Percentiles rank a stretch among this genome's conserved stretches.
Conservation (phyloP, 2,329 filamentous ascomycete genomes). For the Fusarium oxysporum region DNA sequence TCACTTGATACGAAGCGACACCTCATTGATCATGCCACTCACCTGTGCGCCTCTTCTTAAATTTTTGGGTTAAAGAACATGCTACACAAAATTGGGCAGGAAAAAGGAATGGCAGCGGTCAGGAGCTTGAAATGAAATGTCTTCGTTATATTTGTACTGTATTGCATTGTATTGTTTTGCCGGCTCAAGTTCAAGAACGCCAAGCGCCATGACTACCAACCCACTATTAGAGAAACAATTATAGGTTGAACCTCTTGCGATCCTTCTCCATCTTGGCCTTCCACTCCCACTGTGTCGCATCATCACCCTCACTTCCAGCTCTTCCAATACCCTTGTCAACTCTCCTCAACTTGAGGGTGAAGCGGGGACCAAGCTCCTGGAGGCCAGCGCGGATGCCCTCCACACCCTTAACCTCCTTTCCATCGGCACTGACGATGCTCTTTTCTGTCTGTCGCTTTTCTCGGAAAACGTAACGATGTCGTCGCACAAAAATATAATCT, state of each 20-base stretch:
- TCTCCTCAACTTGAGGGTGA: constrained; percentile 82
- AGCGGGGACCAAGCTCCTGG: constrained; percentile 88
- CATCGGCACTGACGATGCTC: constrained; percentile 82
- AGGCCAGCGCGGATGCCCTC: constrained; percentile 87
- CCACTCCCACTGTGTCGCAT: constrained; percentile 95
- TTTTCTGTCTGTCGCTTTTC: constrained; percentile 91
- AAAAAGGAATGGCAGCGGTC: neutral
- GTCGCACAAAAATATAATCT: constrained; percentile 93
- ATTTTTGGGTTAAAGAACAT: too few relatives aligned
- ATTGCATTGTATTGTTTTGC: constrained; percentile 1
- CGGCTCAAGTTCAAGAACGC: constrained; percentile 28
- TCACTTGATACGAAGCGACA: neutral
- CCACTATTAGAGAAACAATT: constrained; percentile 40
- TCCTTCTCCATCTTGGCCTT: constrained; percentile 95
- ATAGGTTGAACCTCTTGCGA: constrained; percentile 93
- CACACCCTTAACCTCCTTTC: constrained; percentile 84
- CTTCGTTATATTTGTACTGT: constrained; percentile 7
- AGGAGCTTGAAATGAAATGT: neutral
- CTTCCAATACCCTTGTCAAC: constrained; percentile 88
- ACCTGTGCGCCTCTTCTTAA: neutral
- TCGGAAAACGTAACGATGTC: constrained; percentile 92
- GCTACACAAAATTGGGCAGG: neutral
- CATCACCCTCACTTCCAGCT: constrained; percentile 74
- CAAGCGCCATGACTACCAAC: constrained; percentile 13
- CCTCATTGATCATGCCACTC: neutral